Base-by-base conservation (phyloP, 345 rosid species). In the Sapria himalayana region DNA sequence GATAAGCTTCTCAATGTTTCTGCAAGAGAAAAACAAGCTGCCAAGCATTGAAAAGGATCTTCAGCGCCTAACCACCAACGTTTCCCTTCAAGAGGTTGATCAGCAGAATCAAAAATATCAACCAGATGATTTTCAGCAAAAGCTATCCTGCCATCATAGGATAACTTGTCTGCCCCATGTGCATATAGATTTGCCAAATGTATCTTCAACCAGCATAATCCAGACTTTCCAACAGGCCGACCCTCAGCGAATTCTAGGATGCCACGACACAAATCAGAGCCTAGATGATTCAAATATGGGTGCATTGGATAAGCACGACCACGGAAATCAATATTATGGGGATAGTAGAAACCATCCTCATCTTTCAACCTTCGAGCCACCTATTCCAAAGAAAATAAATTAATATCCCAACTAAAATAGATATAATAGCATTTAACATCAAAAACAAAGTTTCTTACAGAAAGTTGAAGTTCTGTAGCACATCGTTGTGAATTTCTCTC, bases 241-340 rank as follows among this genome's bases (percentile, higher is more conserved):
- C 95, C 99, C 62, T 84, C 95, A 10, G 86, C 77, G 61, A 80
- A 91, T 62, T 91, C 99, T 55, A 91, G 68, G 67, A 77, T 60
- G 46, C 95, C 99, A 43, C 99, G 92, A 47, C 99, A 91, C 15
- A 84, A 54, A 71, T 84, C 95, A 57, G 99, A 91, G 48, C 95
- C 99, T 22, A 91, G 95, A 73, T 91, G 99, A 54, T 91, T 84
- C 50, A 91, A 70, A 62, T 91, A 56, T 27, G 99, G 95, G 56
- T 84, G 98, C 93, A 89, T 79, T 29, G 98, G 98, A 50, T 89
- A 89, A 20, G 94, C 94, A 60, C 98, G 94, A 29, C 98, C 98
- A 37, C 98, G 85, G 58, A 89, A 89, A 70, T 89, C 94, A 55
- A 89, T 64, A 45, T 77, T 89, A 67, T 89, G 98, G 8, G 98